Base-by-base conservation (phyloP, 345 rosid genomes). In the Eutrema japonicum region DNA sequence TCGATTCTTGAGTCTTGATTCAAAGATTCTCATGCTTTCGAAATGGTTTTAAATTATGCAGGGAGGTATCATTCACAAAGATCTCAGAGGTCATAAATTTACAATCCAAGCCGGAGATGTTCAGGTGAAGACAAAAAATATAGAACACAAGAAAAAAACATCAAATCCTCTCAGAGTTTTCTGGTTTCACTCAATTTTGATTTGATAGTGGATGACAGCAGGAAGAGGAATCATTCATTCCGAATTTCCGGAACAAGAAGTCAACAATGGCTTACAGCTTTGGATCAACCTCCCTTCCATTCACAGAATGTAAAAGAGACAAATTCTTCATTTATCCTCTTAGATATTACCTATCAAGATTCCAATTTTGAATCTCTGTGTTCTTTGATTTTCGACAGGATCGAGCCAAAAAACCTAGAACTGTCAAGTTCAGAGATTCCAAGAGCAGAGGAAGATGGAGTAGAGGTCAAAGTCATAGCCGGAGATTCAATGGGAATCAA, bases 171-270 rank as follows among this genome's bases (percentile, higher is more conserved):
- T 33, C 22, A 5, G 29, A 68, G 7, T 16, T 49, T 49, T 14
- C 5, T 53, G 2, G 16, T 14, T 63, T 68, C 40, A 37, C 18
- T 64, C n/a, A 46, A 0, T 33, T 41, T 29, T 62, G 37, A 70
- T 74, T 49, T 6, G 57, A 70, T 88, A 92, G 96, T 92, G 99
- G 99, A 90, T 87, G 88, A 92, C 92, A 64, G 97, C 96, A 64
- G 99, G 97, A 16, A 90, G 89, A 88, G 99, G 99, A 9, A 92
- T 92, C 51, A 81, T 95, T 73, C 97, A 92, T 81, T 92, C 96
- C n/a, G 97, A 95, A 80, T 85, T 87, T 87, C 96, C 99, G 1
- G 96, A 89, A 41, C 85, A 83, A 52, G 96, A 92, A 53, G 77
- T 72, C 43, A 82, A 88, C 58, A 90, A 68, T 77, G 99, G 99